Evolutionary conservation across 345 rosid genomes (phyloP).

Genomic region (Hypericum androsaemum): DNA sequence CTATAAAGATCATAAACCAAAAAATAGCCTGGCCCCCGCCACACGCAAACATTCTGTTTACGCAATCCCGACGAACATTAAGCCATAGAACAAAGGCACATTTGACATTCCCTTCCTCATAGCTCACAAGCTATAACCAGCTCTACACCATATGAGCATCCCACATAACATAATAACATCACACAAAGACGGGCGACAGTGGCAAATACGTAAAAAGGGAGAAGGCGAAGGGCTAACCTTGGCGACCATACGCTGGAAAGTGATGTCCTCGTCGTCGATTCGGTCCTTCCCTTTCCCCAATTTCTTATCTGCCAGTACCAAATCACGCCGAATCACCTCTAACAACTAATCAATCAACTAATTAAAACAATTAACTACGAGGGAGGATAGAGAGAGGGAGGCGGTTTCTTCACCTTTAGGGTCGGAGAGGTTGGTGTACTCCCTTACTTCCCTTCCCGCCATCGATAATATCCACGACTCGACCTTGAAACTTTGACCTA

Average conservation of each 20-base stretch:
- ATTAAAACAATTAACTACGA: not conserved
- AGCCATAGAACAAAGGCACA: too few relatives aligned
- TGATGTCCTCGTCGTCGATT: constrained; percentile 88
- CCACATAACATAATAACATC: too few relatives aligned
- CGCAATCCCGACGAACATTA: too few relatives aligned
- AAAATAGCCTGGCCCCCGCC: too few relatives aligned
- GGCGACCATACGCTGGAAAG: constrained; percentile 98
- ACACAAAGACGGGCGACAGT: too few relatives aligned
- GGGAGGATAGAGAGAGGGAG: not conserved
- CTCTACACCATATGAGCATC: too few relatives aligned
- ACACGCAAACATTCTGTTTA: too few relatives aligned
- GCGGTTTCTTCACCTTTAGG: constrained; percentile 53
- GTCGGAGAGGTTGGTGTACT: constrained; percentile 90
- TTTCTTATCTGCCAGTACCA: constrained; percentile 53
- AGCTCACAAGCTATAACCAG: too few relatives aligned
- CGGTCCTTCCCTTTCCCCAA: constrained; percentile 80
- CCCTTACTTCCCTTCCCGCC: constrained; percentile 98
- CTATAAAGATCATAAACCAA: too few relatives aligned
- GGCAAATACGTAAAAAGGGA: too few relatives aligned
- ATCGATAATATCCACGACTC: constrained; percentile 13
- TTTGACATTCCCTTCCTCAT: too few relatives aligned
- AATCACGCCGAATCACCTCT: not conserved
- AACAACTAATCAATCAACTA: not conserved
- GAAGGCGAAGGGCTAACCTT: constrained; percentile 85
- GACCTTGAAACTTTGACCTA: too few relatives aligned